A percentile compares a stretch with the other conserved stretches of the same genome.
Conservation (phyloP, 805 yeast genomes). For the Yarrowia sp. region DNA sequence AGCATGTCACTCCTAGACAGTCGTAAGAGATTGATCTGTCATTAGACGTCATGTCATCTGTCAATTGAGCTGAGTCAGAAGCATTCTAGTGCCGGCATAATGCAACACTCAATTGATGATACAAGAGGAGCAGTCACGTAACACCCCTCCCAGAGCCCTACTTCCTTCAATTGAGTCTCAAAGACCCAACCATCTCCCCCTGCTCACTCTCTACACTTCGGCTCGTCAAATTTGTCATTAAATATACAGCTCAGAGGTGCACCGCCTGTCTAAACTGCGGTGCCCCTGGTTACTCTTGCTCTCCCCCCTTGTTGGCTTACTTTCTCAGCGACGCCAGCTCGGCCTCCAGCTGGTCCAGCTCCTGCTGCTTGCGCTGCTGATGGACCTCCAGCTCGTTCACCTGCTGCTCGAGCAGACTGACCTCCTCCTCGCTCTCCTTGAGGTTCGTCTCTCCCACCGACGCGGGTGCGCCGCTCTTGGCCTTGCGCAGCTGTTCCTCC, state of each 20-base stretch:
- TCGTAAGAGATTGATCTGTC: too few species aligned
- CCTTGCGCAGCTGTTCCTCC: slow-evolving; percentile 60
- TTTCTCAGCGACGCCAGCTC: slow-evolving; percentile 27
- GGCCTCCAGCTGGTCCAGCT: slow-evolving; percentile 57
- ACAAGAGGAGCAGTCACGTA: too few species aligned
- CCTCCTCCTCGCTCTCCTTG: slow-evolving; percentile 56
- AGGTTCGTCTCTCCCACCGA: slow-evolving; percentile 40
- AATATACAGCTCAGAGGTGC: slow-evolving; percentile 30
- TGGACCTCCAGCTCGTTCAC: slow-evolving; percentile 75
- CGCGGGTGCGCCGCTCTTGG: slow-evolving; percentile 48
- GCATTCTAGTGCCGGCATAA: too few species aligned
- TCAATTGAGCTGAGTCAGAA: too few species aligned
- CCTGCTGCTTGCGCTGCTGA: slow-evolving; percentile 64
- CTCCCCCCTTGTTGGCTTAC: background rate
- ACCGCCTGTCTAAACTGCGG: too few species aligned
- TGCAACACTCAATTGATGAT: too few species aligned
- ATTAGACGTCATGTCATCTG: too few species aligned
- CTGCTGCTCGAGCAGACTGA: slow-evolving; percentile 78
- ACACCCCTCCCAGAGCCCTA: too few species aligned
- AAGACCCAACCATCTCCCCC: too few species aligned
- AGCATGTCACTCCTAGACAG: too few species aligned
- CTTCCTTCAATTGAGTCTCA: too few species aligned
- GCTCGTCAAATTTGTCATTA: slow-evolving; percentile 36
- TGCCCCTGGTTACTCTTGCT: too few species aligned
- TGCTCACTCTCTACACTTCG: background rate